Evolutionary conservation across 2,329 filamentous ascomycete genomes (phyloP).

Genomic region (Verticillium isaacii): DNA sequence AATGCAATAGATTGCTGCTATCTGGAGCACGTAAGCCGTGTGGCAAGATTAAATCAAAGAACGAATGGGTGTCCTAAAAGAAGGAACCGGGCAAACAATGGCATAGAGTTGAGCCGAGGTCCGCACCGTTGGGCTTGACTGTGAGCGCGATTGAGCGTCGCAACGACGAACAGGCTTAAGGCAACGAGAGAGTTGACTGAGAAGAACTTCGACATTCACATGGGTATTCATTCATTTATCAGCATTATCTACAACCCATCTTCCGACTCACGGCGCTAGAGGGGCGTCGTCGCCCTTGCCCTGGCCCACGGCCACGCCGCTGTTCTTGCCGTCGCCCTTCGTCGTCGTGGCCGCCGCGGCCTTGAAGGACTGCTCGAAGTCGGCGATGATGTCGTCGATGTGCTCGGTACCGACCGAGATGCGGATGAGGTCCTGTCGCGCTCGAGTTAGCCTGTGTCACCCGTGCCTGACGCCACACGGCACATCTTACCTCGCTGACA

Average conservation of each 20-base stretch:
- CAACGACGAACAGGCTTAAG: no score
- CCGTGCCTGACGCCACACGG: background rate
- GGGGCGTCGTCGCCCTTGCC: slow-evolving; percentile 33
- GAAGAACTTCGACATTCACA: background rate
- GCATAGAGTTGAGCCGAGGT: no score
- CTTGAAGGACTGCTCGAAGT: slow-evolving; percentile 88
- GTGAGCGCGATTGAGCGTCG: no score
- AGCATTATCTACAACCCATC: background rate
- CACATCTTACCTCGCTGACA: slow-evolving; percentile 61
- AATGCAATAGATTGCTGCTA: no score
- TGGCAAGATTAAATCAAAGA: no score
- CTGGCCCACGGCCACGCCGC: slow-evolving; percentile 8
- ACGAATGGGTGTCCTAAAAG: no score
- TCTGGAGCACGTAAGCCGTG: no score
- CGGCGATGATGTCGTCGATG: slow-evolving; percentile 93
- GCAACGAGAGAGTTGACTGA: no score
- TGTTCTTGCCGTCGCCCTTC: slow-evolving; percentile 16
- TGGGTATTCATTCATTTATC: slow-evolving; percentile 1
- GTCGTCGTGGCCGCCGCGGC: slow-evolving; percentile 44
- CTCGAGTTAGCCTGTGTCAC: background rate
- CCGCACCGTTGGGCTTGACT: no score
- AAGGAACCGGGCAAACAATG: no score
- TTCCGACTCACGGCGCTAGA: slow-evolving; percentile 18
- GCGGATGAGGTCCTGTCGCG: slow-evolving; percentile 72
- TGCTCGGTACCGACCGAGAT: slow-evolving; percentile 95